phyloP scores from a whole-genome alignment of 306 rosid species.

The Lathyrus oleraceus region DNA sequence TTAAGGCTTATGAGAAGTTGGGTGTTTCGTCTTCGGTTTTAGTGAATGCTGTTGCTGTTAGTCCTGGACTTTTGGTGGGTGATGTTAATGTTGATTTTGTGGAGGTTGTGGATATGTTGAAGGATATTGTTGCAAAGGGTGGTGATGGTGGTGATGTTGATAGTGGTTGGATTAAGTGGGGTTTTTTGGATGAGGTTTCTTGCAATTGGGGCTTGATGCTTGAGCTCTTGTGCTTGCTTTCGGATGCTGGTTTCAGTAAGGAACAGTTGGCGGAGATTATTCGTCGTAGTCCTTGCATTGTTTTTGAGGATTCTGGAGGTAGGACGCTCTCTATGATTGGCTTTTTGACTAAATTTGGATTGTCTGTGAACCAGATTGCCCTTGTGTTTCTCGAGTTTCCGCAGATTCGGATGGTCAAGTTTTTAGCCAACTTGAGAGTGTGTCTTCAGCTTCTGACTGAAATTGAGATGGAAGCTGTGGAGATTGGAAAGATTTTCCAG shows the following conservation, averaged over 20 bases:
- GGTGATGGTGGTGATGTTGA: constrained; percentile 26
- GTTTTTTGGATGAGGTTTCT: constrained; percentile 42
- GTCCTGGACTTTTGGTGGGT: constrained; percentile 70
- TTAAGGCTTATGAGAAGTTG: constrained; percentile 55
- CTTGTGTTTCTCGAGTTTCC: constrained; percentile 62
- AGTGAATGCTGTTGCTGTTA: constrained; percentile 42
- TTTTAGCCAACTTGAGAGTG: constrained; percentile 58
- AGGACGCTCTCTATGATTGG: constrained; percentile 53
- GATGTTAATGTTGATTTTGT: constrained; percentile 48
- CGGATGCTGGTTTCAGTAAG: constrained; percentile 37
- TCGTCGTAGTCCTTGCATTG: constrained; percentile 43
- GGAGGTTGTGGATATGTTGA: constrained; percentile 53
- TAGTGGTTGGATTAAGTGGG: constrained; percentile 49
- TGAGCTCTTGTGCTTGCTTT: constrained; percentile 49
- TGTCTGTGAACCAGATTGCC: constrained; percentile 44
- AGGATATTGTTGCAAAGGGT: constrained; percentile 42
- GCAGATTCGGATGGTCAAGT: constrained; percentile 41
- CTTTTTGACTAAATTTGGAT: constrained; percentile 63
- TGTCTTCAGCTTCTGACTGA: constrained; percentile 51
- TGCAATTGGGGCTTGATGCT: constrained; percentile 65
- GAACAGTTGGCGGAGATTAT: constrained; percentile 47
- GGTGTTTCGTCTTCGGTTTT: constrained; percentile 43
- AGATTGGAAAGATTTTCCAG: constrained; percentile 55
- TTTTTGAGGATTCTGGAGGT: constrained; percentile 73
- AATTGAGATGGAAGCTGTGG: constrained; percentile 56